phyloP scores from a whole-genome alignment of 768 basidiomycete species.

The Macrocybe gigantea region DNA sequence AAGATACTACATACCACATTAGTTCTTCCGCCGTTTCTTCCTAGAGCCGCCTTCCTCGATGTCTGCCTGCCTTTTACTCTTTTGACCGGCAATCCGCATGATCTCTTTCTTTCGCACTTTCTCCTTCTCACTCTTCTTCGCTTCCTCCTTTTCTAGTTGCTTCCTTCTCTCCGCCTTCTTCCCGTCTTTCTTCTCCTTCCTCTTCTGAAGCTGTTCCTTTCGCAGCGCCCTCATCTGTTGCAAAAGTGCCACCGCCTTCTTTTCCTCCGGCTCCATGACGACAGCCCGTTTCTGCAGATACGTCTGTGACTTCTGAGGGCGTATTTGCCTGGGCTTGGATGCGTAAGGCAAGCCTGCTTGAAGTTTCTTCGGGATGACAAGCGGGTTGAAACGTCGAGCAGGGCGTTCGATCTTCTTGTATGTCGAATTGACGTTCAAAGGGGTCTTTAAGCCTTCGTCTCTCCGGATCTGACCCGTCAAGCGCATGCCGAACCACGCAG shows the following conservation, averaged over 20 bases:
- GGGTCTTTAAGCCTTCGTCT: slow-evolving; percentile 82
- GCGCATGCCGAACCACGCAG: slow-evolving; percentile 91
- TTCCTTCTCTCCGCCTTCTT: slow-evolving; percentile 62
- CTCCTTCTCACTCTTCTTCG: slow-evolving; percentile 55
- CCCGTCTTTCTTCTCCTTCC: slow-evolving; percentile 86
- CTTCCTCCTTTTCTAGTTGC: slow-evolving; percentile 68
- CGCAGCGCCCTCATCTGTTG: slow-evolving; percentile 91
- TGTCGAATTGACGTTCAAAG: slow-evolving; percentile 73
- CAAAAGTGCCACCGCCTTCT: slow-evolving; percentile 81
- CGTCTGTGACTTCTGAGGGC: slow-evolving; percentile 66
- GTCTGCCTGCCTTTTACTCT: slow-evolving; percentile 62
- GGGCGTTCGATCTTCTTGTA: slow-evolving; percentile 82
- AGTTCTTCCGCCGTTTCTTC: slow-evolving; percentile 47
- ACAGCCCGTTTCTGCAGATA: slow-evolving; percentile 95
- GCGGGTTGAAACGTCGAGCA: slow-evolving; percentile 83
- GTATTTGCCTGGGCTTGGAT: slow-evolving; percentile 83
- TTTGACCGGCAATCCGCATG: slow-evolving; percentile 68
- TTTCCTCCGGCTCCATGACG: slow-evolving; percentile 93
- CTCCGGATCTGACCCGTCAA: slow-evolving; percentile 88
- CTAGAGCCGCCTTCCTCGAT: slow-evolving; percentile 46
- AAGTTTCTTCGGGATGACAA: slow-evolving; percentile 85
- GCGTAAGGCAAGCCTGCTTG: slow-evolving; percentile 89
- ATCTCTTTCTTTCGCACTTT: slow-evolving; percentile 73
- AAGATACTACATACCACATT: too few relatives aligned
- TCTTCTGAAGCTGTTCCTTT: slow-evolving; percentile 76